Base-by-base conservation (phyloP, 2,329 filamentous ascomycete genomes). In the Penicillium sp. region DNA sequence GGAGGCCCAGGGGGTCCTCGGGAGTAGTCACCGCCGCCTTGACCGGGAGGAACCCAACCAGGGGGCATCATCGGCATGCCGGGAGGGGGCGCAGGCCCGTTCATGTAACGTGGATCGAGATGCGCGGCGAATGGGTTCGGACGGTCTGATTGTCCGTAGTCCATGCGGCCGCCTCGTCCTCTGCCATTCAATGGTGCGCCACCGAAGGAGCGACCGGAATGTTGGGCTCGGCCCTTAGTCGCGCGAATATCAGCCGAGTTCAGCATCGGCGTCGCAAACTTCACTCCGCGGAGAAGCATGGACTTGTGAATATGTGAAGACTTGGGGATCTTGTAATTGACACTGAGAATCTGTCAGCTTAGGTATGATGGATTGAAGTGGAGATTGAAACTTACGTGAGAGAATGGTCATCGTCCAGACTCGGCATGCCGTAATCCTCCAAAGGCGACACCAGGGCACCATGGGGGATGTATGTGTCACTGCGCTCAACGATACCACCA, bases 231-330 rank as follows among this genome's bases (percentile, higher is more conserved):
- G 47, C 81, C 80, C 66, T 85, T 84, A 39, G 92, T 81, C 7
- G 82, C 79, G 57, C 92, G 87, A 48, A 92, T 84, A 65, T 96
- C 92, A 52, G 81, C 82, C 30, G 83, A 80, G 51, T 89, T 88
- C 1, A 99, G 81, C 9, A 84, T 87, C 1, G 89, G 84, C 2
- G 80, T 74, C 4, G 88, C 84, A 50, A 92, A 80, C 62, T 87
- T 85, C 35, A 92, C 85, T 11, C 94, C 94, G 2, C 90, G 86
- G 31, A 99, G 80, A 13, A 99, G 81, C 88, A 96, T 95, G 5
- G 92, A 96, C 69, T 96, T 96, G 74, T 99, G 94, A 4, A 84
- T 77, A 62, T 89, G 82, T 9, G 78, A 79, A 16, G 83, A 84
- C 36, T 81, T 78, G 0, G 92, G 92, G 74, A 96, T 88, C 40